A percentile compares a stretch with the other conserved stretches of the same genome.
Conservation (phyloP, 257 asterid genomes). For the Parsonsia alboflavescens region DNA sequence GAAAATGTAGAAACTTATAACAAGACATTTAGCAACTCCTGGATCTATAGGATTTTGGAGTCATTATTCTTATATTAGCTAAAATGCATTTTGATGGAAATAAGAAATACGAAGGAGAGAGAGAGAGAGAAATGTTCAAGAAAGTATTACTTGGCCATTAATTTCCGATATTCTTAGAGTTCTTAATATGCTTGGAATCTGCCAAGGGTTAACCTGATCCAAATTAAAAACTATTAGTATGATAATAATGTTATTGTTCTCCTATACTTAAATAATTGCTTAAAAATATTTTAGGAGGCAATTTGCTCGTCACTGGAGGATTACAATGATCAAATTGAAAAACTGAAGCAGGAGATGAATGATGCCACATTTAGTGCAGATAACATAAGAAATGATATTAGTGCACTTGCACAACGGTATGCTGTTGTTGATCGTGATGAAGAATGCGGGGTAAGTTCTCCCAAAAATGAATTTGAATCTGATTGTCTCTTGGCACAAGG, state of each 20-base stretch:
- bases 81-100: not conserved
- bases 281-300: slow-evolving; percentile 66
- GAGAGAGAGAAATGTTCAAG: not conserved
- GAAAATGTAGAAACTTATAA: not conserved
- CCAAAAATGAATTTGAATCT: slow-evolving; percentile 1
- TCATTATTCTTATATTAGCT: not conserved
- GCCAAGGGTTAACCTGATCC: not conserved
- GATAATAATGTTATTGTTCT: not conserved
- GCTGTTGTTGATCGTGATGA: slow-evolving; percentile 80
- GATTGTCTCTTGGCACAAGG: not conserved
- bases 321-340: slow-evolving; percentile 93
- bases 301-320: slow-evolving; percentile 94
- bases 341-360: slow-evolving; percentile 94
- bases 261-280: slow-evolving; percentile 14
- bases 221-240: not conserved
- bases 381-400: slow-evolving; percentile 90
- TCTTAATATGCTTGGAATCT: not conserved
- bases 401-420: slow-evolving; percentile 87
- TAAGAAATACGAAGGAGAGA: not conserved
- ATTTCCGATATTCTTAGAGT: not conserved
- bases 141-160: not conserved
- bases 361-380: slow-evolving; percentile 98
- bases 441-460: slow-evolving; percentile 88
- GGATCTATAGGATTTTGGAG: not conserved
- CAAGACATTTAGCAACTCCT: not conserved